These are phyloP conservation scores for Oryza meyeriana DNA, from an alignment of 176 grass and related monocot genomes.

Conservation along the genomic window DNA sequence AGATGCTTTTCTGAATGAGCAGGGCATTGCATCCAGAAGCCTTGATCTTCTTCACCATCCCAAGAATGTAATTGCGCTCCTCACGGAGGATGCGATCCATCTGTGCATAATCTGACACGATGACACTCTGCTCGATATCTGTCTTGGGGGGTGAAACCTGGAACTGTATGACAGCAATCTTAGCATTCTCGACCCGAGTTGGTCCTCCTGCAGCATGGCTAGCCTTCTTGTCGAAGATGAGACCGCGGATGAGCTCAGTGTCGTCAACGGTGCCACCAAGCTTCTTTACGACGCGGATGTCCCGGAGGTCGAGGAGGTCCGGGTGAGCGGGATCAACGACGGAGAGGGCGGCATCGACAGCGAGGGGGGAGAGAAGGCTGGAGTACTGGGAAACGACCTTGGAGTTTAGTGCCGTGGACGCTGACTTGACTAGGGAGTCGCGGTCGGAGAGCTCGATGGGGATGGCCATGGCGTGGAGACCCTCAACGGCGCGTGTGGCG, in stretches of 20 bases:
- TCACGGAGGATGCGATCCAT: conserved; percentile 93
- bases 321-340: conserved; percentile 80
- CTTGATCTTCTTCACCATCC: conserved; percentile 97
- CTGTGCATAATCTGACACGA: conserved; percentile 84
- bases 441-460: conserved; percentile 75
- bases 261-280: conserved; percentile 83
- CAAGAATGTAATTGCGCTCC: conserved; percentile 87
- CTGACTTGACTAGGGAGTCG: conserved; percentile 80
- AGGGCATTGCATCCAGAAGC: conserved; percentile 79
- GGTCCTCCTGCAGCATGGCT: conserved; percentile 74
- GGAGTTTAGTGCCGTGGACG: conserved; percentile 77
- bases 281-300: conserved; percentile 80
- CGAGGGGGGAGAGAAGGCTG: conserved; percentile 70
- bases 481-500: conserved; percentile 52
- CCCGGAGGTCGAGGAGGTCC: conserved; percentile 70
- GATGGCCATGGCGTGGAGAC: conserved; percentile 66
- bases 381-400: conserved; percentile 95
- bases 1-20: conserved; percentile 92
- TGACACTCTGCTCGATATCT: conserved; percentile 94
- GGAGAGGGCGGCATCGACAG: conserved; percentile 70
- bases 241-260: conserved; percentile 67
- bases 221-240: conserved; percentile 90
- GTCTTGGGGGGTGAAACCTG: conserved; percentile 94
- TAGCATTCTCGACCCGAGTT: conserved; percentile 72
- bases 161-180: conserved; percentile 96